A percentile compares a stretch with the other conserved stretches of the same genome.
Evolutionary conservation across 1,284 basidiomycete genomes (phyloP).

Genomic region (Phylloporus sp.): DNA sequence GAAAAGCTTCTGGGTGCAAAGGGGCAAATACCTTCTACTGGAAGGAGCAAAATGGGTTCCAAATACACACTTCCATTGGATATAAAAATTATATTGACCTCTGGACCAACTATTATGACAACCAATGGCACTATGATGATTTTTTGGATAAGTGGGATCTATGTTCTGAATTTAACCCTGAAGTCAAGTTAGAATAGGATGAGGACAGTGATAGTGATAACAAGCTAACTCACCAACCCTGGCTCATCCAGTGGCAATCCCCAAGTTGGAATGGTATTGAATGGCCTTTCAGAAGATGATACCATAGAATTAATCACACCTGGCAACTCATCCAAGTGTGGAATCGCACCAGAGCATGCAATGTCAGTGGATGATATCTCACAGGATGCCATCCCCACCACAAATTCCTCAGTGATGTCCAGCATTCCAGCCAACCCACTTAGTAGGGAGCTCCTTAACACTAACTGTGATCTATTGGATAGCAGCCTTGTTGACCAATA

Average conservation of each 20-base stretch:
- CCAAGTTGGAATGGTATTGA: no score
- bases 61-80: not conserved
- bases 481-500: not conserved
- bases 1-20: not conserved
- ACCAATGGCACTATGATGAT: not conserved
- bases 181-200: not conserved
- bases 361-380: no score
- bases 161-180: not conserved
- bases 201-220: not conserved
- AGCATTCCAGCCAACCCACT: no score
- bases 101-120: not conserved
- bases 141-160: conserved; percentile 6
- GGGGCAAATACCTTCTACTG: conserved; percentile 2
- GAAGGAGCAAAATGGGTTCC: conserved; percentile 1
- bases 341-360: no score
- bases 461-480: not conserved
- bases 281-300: no score
- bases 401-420: no score
- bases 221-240: no score
- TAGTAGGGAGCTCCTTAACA: not conserved
- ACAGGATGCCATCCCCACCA: no score
- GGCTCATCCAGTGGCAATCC: no score
- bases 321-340: no score
- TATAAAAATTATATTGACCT: not conserved
- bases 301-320: no score